phyloP scores from a whole-genome alignment of 495 filamentous ascomycete species.

The Baudoinia panamericana region DNA sequence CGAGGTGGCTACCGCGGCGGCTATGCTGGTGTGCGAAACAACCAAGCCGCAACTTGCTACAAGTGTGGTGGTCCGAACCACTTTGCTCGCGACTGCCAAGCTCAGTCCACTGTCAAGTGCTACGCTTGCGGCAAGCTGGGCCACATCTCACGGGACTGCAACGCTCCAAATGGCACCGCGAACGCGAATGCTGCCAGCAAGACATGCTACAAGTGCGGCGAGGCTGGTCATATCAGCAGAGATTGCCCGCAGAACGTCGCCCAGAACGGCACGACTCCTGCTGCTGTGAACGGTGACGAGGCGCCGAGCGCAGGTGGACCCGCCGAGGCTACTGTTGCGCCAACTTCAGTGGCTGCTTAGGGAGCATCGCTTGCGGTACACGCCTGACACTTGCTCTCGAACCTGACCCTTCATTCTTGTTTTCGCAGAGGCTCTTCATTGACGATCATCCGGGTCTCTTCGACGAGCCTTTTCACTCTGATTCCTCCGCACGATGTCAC shows the following conservation, averaged over 20 bases:
- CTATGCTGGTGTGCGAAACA: slow-evolving; percentile 45
- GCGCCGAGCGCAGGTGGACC: slow-evolving; percentile 4
- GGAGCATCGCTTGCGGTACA: background rate
- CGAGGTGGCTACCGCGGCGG: slow-evolving; percentile 60
- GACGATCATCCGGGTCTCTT: background rate
- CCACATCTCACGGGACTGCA: slow-evolving; percentile 96
- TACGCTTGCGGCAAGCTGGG: slow-evolving; percentile 98
- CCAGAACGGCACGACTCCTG: slow-evolving; percentile 18
- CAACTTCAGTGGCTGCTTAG: slow-evolving; percentile 41
- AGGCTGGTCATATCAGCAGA: slow-evolving; percentile 89
- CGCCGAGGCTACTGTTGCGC: slow-evolving; percentile 13
- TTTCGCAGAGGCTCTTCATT: background rate
- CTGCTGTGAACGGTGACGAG: slow-evolving; percentile 32
- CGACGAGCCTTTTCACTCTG: too few species aligned
- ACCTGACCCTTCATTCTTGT: background rate
- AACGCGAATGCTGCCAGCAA: slow-evolving; percentile 92
- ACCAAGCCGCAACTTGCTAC: slow-evolving; percentile 90
- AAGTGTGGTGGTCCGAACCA: slow-evolving; percentile 99
- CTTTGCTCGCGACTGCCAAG: slow-evolving; percentile 96
- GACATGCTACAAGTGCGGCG: slow-evolving; percentile 95
- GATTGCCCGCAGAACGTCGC: slow-evolving; percentile 74
- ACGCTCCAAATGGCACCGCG: slow-evolving; percentile 89
- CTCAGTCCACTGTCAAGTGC: slow-evolving; percentile 99
- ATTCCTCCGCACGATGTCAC: slow-evolving; percentile 7
- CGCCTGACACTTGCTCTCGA: background rate